Percentiles rank a stretch among this genome's conserved stretches.
phyloP scores from a whole-genome alignment of 352 stramenopile species.

The Phytophthora nicotianae region DNA sequence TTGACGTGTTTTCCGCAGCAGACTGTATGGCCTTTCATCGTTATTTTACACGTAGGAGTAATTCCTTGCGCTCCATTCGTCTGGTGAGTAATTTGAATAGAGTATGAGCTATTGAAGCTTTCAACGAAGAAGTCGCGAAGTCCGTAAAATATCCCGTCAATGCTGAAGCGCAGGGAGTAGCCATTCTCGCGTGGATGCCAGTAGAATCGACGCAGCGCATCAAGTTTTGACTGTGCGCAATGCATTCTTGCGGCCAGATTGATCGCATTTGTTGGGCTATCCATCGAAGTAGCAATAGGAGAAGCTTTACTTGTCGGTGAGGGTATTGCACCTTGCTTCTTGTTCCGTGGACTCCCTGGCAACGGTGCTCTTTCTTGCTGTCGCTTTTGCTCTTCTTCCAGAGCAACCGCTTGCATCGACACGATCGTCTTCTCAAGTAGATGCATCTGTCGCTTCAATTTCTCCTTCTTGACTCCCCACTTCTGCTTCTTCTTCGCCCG shows the following conservation, averaged over 20 bases:
- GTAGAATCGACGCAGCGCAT: constrained; percentile 66
- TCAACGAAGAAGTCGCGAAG: constrained; percentile 76
- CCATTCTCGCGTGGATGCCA: constrained; percentile 77
- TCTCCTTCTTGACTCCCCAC: constrained; percentile 68
- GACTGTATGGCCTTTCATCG: constrained; percentile 66
- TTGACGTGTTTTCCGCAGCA: constrained; percentile 80
- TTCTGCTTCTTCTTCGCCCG: constrained; percentile 47
- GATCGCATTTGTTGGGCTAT: constrained; percentile 53
- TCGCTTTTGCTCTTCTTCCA: constrained; percentile 53
- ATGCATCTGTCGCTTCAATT: constrained; percentile 70
- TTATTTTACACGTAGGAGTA: constrained; percentile 65
- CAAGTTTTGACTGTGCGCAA: constrained; percentile 73
- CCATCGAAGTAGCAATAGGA: constrained; percentile 21
- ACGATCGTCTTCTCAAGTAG: constrained; percentile 73
- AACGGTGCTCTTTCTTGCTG: constrained; percentile 42
- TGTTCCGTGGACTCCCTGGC: constrained; percentile 31
- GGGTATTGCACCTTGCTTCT: constrained; percentile 19
- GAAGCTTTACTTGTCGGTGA: constrained; percentile 26
- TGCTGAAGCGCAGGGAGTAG: constrained; percentile 79
- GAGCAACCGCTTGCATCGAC: constrained; percentile 62
- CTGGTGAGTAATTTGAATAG: constrained; percentile 69
- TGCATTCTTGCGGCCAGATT: constrained; percentile 61
- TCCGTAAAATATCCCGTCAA: constrained; percentile 82
- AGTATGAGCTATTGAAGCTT: constrained; percentile 61
- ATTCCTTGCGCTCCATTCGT: constrained; percentile 72